These are phyloP conservation scores for Xanthoceras sorbifolium DNA, from an alignment of 345 rosid genomes.

Conservation along the genomic window DNA sequence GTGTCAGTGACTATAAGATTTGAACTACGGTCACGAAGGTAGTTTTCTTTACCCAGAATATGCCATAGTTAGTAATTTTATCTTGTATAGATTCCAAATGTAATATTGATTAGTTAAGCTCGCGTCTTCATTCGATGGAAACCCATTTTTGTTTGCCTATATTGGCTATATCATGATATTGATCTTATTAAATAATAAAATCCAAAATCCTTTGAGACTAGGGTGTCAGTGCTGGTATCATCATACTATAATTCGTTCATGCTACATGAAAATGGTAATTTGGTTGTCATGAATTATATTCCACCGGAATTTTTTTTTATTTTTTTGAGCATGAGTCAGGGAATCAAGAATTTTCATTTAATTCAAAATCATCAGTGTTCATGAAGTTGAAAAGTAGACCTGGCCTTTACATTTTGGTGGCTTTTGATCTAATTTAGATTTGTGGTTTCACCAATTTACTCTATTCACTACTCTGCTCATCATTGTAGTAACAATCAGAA, in stretches of 20 bases:
- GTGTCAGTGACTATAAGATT: constrained; percentile 67
- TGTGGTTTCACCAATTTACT: neutral
- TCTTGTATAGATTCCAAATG: neutral
- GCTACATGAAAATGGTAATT: neutral
- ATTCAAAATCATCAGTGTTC: too few species aligned
- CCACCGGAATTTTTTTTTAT: neutral
- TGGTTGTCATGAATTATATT: neutral
- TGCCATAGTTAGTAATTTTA: too few species aligned
- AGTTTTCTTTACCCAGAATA: constrained; percentile 20
- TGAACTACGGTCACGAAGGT: constrained; percentile 43
- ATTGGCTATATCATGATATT: neutral
- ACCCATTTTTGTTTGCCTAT: constrained; percentile 7
- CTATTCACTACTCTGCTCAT: neutral
- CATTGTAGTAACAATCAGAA: neutral
- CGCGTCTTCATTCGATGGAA: neutral
- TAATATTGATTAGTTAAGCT: neutral
- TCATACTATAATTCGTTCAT: neutral
- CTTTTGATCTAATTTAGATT: too few species aligned
- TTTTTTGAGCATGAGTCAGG: too few species aligned
- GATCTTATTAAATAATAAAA: neutral
- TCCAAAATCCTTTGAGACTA: neutral
- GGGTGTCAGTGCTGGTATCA: neutral
- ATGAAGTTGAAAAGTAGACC: too few species aligned
- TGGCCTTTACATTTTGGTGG: too few species aligned
- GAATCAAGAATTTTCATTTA: too few species aligned